Evolutionary conservation across 371 early-diverging fungal species (phyloP).

Genomic region (Cokeromyces recurvatus): DNA sequence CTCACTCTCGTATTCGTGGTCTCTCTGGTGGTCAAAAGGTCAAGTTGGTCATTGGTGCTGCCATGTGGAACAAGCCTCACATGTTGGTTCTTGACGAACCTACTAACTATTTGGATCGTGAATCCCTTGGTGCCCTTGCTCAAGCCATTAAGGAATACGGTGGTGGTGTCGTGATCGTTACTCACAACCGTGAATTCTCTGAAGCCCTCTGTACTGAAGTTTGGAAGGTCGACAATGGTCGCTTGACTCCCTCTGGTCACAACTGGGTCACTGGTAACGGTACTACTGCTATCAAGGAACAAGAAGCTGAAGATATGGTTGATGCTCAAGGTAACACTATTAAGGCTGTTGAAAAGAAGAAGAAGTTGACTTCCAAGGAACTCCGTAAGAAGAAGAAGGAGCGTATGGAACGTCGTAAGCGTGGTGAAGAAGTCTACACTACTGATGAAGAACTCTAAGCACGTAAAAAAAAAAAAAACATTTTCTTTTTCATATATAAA

Average conservation of each 20-base stretch:
- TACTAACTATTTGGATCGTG: slow-evolving; percentile 81
- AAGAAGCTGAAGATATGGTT: slow-evolving; percentile 37
- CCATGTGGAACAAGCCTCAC: slow-evolving; percentile 84
- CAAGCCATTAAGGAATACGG: slow-evolving; percentile 63
- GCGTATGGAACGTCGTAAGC: slow-evolving; percentile 53
- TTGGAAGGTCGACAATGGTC: slow-evolving; percentile 73
- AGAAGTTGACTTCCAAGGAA: slow-evolving; percentile 45
- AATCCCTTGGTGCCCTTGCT: slow-evolving; percentile 70
- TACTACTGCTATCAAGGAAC: slow-evolving; percentile 31
- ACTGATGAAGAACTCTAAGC: slow-evolving; percentile 45
- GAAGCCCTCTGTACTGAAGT: slow-evolving; percentile 67
- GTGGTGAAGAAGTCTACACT: slow-evolving; percentile 51
- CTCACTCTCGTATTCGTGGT: slow-evolving; percentile 81
- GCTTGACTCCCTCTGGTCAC: slow-evolving; percentile 48
- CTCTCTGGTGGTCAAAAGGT: slow-evolving; percentile 92
- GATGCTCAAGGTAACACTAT: slow-evolving; percentile 51
- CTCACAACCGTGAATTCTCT: slow-evolving; percentile 74
- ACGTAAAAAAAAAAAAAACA: not conserved
- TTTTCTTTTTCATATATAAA: not conserved
- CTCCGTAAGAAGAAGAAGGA: slow-evolving; percentile 58
- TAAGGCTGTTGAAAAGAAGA: slow-evolving; percentile 46
- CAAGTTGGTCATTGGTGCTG: slow-evolving; percentile 83
- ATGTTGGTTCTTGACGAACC: slow-evolving; percentile 89
- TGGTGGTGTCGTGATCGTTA: slow-evolving; percentile 76
- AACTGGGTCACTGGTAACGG: slow-evolving; percentile 52